Evolutionary conservation across 495 filamentous ascomycete species (phyloP).

Genomic region (Halenospora varia): DNA sequence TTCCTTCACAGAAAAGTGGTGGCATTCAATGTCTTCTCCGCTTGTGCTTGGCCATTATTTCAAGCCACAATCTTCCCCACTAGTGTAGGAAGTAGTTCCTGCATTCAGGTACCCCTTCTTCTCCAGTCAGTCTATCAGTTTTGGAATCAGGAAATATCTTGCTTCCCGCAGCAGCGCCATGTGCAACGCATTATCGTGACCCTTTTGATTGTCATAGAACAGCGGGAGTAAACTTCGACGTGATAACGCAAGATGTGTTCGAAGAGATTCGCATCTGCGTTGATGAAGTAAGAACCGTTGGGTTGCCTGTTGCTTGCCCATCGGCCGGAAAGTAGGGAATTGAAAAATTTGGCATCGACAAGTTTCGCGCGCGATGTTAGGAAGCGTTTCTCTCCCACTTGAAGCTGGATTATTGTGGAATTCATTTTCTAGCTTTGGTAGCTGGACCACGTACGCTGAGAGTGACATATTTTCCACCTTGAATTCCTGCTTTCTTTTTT

Average conservation of each 20-base stretch:
- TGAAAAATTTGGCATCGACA: conserved; percentile 10
- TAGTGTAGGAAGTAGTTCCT: neutral
- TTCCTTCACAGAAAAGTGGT: neutral
- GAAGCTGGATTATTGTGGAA: too few species aligned
- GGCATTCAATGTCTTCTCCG: neutral
- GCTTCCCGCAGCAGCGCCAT: conserved; percentile 29
- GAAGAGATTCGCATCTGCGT: conserved; percentile 37
- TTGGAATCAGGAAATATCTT: conserved; percentile 29
- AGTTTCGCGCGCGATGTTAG: neutral
- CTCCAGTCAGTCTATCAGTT: neutral
- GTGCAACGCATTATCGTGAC: conserved; percentile 34
- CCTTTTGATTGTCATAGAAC: conserved; percentile 31
- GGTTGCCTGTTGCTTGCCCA: conserved; percentile 3
- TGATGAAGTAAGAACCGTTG: conserved; percentile 39
- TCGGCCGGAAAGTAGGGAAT: conserved; percentile 1
- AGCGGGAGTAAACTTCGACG: conserved; percentile 33
- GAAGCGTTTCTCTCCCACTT: neutral
- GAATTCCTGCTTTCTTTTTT: too few species aligned
- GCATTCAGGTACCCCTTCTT: neutral
- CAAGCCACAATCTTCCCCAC: neutral
- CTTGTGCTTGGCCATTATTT: neutral
- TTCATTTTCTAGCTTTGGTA: too few species aligned
- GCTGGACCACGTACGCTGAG: too few species aligned
- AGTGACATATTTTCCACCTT: too few species aligned
- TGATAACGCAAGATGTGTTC: conserved; percentile 35